These are phyloP conservation scores for Aphanoascus verrucosus DNA, from an alignment of 2,329 filamentous ascomycete genomes.

Conservation along the genomic window DNA sequence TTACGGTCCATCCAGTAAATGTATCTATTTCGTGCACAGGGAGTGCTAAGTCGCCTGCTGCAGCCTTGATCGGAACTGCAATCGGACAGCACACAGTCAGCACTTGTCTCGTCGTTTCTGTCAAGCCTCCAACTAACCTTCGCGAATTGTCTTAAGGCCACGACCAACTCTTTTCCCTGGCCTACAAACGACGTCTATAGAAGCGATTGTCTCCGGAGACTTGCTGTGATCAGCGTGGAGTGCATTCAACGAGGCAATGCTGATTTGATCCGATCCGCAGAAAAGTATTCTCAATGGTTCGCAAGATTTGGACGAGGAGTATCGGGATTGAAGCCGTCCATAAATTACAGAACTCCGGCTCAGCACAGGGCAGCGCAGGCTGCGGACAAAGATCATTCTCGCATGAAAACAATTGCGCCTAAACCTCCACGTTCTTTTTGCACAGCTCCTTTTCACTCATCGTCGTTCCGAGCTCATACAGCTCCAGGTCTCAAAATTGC, in stretches of 20 bases:
- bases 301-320: slow-evolving; percentile 25
- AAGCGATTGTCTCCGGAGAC: slow-evolving; percentile 50
- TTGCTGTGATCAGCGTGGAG: slow-evolving; percentile 50
- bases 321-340: slow-evolving; percentile 10
- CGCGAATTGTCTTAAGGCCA: slow-evolving; percentile 55
- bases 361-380: not conserved
- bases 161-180: slow-evolving; percentile 69
- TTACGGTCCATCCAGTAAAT: slow-evolving; percentile 69
- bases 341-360: not conserved
- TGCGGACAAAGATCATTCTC: slow-evolving; percentile 1
- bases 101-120: not conserved
- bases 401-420: not conserved
- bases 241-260: slow-evolving; percentile 62
- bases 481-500: not conserved
- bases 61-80: slow-evolving; percentile 60
- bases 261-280: slow-evolving; percentile 88
- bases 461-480: not conserved
- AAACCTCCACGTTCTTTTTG: not conserved
- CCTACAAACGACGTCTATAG: slow-evolving; percentile 76
- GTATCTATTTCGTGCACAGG: slow-evolving; percentile 65
- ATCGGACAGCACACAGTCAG: not conserved
- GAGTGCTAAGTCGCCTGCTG: slow-evolving; percentile 54
- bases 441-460: not conserved
- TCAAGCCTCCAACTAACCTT: slow-evolving; percentile 41
- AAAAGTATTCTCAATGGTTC: slow-evolving; percentile 73